Conservation (phyloP, 129 eudicot genomes). For the Lonicera japonica region DNA sequence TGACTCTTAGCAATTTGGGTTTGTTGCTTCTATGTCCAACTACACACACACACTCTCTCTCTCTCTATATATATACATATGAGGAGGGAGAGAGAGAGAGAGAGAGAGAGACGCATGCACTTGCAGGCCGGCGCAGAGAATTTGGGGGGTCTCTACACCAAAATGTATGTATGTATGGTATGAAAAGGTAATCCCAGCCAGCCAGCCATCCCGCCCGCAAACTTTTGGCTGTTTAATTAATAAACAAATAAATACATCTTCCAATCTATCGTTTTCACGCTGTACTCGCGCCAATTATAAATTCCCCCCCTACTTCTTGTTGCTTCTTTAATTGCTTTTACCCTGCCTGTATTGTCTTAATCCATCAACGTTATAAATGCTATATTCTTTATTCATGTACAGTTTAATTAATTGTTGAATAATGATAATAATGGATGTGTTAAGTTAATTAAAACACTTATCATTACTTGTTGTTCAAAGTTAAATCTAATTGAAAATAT, state of each 20-base stretch:
- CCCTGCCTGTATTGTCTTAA: too few relatives aligned
- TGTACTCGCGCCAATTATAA: neutral
- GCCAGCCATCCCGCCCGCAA: slow-evolving; percentile 3
- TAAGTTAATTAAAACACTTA: too few relatives aligned
- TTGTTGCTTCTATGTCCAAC: neutral
- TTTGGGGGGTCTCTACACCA: neutral
- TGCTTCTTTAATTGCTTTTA: too few relatives aligned
- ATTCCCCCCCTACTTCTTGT: neutral
- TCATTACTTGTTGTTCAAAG: too few relatives aligned
- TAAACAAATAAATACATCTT: too few relatives aligned
- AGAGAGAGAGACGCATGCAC: slow-evolving; percentile 10
- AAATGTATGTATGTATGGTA: neutral
- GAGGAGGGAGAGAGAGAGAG: too few relatives aligned
- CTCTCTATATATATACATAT: neutral
- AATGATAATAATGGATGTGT: too few relatives aligned
- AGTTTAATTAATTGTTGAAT: too few relatives aligned
- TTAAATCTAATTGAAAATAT: too few relatives aligned
- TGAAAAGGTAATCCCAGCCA: neutral
- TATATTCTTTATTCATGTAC: too few relatives aligned
- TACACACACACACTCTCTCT: neutral
- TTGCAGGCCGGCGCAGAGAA: slow-evolving; percentile 11
- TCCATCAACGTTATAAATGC: too few relatives aligned
- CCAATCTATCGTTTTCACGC: neutral
- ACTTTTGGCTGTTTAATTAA: slow-evolving; percentile 4
- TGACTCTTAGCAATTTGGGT: slow-evolving; percentile 10